Conservation (phyloP, 202 grass and related monocot species). For the Miscanthus sacchariflorus region DNA sequence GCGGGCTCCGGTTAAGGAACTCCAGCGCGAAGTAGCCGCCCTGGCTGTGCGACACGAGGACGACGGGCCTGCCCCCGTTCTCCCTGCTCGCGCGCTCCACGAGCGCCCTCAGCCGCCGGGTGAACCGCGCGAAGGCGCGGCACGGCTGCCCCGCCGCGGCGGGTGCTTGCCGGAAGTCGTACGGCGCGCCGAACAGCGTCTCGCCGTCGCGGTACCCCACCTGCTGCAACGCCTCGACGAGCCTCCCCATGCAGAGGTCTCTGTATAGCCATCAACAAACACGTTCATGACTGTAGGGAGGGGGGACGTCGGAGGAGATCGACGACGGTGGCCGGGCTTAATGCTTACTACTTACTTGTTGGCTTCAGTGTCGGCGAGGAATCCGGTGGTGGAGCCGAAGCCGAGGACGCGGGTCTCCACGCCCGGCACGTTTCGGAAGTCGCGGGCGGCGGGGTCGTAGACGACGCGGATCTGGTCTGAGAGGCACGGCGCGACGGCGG, state of each 20-base stretch:
- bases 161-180: constrained; percentile 58
- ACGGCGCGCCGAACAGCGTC: constrained; percentile 58
- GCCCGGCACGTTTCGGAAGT: constrained; percentile 49
- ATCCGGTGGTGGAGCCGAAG: constrained; percentile 45
- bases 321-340: not conserved
- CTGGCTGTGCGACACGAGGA: constrained; percentile 13
- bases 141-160: constrained; percentile 39
- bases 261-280: too few species aligned
- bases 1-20: constrained; percentile 19
- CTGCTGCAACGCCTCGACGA: constrained; percentile 34
- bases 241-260: constrained; percentile 43
- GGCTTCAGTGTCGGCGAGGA: not conserved
- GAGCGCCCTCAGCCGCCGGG: constrained; percentile 28
- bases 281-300: not conserved
- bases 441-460: constrained; percentile 40
- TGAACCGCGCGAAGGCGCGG: constrained; percentile 32
- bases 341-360: not conserved
- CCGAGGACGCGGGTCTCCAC: constrained; percentile 43
- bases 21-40: constrained; percentile 31
- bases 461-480: constrained; percentile 47
- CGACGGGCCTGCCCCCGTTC: not conserved
- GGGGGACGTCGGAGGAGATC: too few species aligned
- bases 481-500: constrained; percentile 37
- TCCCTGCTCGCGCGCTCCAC: constrained; percentile 30
- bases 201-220: constrained; percentile 47